Evolutionary conservation across 805 yeast species (phyloP), one percentile per base, ranked within the genome.

Genomic region (Ogataea ramenticola): DNA sequence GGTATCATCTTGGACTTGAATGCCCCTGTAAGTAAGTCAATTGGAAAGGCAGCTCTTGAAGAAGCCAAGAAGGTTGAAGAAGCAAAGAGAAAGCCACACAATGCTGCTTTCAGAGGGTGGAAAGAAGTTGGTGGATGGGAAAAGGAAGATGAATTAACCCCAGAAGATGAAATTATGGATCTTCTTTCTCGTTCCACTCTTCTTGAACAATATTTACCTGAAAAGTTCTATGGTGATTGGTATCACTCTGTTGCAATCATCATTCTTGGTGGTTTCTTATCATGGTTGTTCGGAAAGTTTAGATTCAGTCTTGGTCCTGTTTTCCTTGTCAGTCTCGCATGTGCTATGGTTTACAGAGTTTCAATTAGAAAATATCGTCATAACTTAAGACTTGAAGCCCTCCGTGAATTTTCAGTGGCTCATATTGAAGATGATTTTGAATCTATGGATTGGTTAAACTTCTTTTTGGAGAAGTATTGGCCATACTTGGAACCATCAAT

Each of bases 361-460:
- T 82, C 95, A 4, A 74, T 89, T 40, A 80, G 91, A 56, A 82
- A 83, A 54, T 82, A 90, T 65, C 78, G 97, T 57, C 72, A 81
- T 9, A 58, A 66, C 3, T 72, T 88, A 49, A 77, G 96, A 56
- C 89, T 88, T 49, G 80, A 77, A 45, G 84, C 93, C 26, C 90
- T 88, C 57, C 79, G 96, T 53, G 96, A 91, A 58, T 79, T 85
- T 57, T 82, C 93, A 16, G 79, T 88, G 39, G 79, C 78, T 57
- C 76, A 76, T 39, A 82, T 90, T 50, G 98, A 93, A 64, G 77
- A 80, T 56, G 97, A 91, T 60, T 82, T 82, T 52, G 99, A 93
- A 66, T 75, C 96, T 7, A 78, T 93, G 85, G 97, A 93, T 58
- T 93, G 99, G 99, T 70, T 87, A 51, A 93, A 93, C 63, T 77